Percentiles rank a stretch among this genome's conserved stretches.
Evolutionary conservation across 768 basidiomycete species (phyloP).

Genomic region (Leccinum ochraceum): DNA sequence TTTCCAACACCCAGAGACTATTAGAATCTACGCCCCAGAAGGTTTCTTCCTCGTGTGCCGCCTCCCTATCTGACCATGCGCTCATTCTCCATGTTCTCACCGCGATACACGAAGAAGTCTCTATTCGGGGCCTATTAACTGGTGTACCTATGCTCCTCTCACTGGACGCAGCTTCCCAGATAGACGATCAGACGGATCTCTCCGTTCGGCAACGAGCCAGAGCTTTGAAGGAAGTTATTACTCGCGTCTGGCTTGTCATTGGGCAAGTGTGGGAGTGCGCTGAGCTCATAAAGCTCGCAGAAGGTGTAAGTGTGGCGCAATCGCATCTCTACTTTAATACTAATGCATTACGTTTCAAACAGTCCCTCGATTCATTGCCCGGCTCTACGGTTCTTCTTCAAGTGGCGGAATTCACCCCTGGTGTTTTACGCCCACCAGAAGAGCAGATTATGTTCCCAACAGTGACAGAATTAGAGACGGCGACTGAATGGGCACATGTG

Average conservation of each 20-base stretch:
- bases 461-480: slow-evolving; percentile 22
- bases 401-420: slow-evolving; percentile 36
- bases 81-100: slow-evolving; percentile 68
- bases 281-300: slow-evolving; percentile 53
- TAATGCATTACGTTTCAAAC: slow-evolving; percentile 14
- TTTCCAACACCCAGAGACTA: slow-evolving; percentile 53
- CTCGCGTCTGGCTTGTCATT: slow-evolving; percentile 65
- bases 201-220: slow-evolving; percentile 45
- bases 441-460: slow-evolving; percentile 44
- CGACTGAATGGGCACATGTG: slow-evolving; percentile 40
- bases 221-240: slow-evolving; percentile 63
- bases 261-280: slow-evolving; percentile 69
- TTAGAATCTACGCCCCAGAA: slow-evolving; percentile 48
- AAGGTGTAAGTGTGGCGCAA: slow-evolving; percentile 48
- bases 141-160: slow-evolving; percentile 89
- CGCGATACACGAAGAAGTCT: slow-evolving; percentile 69
- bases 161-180: slow-evolving; percentile 53
- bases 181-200: slow-evolving; percentile 42
- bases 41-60: slow-evolving; percentile 47
- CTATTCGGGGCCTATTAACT: slow-evolving; percentile 69
- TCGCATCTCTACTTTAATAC: slow-evolving; percentile 14
- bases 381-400: slow-evolving; percentile 40
- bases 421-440: slow-evolving; percentile 46
- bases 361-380: slow-evolving; percentile 51
- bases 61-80: slow-evolving; percentile 73